Conservation (phyloP, 345 rosid genomes). For the Sisymbrium altissimum region DNA sequence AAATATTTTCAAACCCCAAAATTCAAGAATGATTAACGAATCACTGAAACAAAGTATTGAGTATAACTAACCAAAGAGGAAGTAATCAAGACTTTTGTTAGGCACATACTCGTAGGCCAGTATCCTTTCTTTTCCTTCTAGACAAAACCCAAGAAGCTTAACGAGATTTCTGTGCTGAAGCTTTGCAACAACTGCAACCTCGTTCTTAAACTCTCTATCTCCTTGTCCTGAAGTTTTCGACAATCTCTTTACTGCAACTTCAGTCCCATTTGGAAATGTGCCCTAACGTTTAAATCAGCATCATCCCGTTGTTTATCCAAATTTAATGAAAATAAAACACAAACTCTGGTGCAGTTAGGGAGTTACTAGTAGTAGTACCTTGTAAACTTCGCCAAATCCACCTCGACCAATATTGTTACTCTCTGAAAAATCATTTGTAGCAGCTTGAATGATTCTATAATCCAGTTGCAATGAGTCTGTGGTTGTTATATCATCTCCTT, state of each 20-base stretch:
- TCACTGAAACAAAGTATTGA: not conserved
- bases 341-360: not conserved
- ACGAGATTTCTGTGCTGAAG: slow-evolving; percentile 28
- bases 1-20: not conserved
- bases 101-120: slow-evolving; percentile 29
- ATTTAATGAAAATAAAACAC: not conserved
- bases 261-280: slow-evolving; percentile 4
- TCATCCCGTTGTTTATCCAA: not conserved
- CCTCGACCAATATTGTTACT: slow-evolving; percentile 59
- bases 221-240: slow-evolving; percentile 30
- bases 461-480: slow-evolving; percentile 47
- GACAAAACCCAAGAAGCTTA: slow-evolving; percentile 20
- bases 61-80: slow-evolving; percentile 23
- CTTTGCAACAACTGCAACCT: slow-evolving; percentile 32
- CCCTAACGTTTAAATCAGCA: slow-evolving; percentile 11
- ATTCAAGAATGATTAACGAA: not conserved
- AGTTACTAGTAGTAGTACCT: slow-evolving; percentile 31
- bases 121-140: slow-evolving; percentile 26
- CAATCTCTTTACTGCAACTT: slow-evolving; percentile 28
- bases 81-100: slow-evolving; percentile 32
- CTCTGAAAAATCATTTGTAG: slow-evolving; percentile 46
- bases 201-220: slow-evolving; percentile 26
- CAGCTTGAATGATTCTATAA: slow-evolving; percentile 36
- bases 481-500: slow-evolving; percentile 27
- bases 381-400: slow-evolving; percentile 67